These are phyloP conservation scores for Dioscorea alata DNA, from an alignment of 106 monocot species.

Conservation along the genomic window DNA sequence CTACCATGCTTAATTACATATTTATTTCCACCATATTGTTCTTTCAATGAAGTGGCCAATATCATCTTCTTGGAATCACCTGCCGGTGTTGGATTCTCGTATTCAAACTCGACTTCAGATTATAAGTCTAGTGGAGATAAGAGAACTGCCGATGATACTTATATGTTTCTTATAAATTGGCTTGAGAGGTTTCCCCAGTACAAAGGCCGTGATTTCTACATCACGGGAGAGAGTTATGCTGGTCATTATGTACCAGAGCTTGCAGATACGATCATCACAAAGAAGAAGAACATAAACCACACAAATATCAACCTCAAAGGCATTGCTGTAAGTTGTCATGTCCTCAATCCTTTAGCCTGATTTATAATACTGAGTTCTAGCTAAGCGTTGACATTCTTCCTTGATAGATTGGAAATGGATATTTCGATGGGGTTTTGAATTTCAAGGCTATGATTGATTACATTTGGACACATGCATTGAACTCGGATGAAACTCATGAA, in stretches of 20 bases:
- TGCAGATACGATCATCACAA: conserved; percentile 11
- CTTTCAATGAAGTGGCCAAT: conserved; percentile 26
- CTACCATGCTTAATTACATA: too few relatives aligned
- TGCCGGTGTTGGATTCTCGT: conserved; percentile 31
- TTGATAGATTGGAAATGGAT: conserved; percentile 46
- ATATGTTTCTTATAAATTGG: conserved; percentile 29
- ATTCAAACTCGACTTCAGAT: conserved; percentile 27
- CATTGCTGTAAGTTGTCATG: conserved; percentile 16
- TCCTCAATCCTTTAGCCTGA: too few relatives aligned
- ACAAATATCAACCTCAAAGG: conserved; percentile 29
- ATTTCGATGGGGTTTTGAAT: conserved; percentile 9
- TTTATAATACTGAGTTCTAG: too few relatives aligned
- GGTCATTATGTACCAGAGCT: conserved; percentile 37
- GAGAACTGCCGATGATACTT: conserved; percentile 21
- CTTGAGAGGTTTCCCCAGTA: conserved; percentile 35
- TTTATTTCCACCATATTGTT: too few relatives aligned
- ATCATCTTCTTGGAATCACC: conserved; percentile 36
- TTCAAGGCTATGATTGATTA: conserved; percentile 3
- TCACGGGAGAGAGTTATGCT: conserved; percentile 28
- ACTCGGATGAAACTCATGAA: conserved; percentile 25
- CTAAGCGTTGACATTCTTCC: not conserved
- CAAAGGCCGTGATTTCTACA: conserved; percentile 23
- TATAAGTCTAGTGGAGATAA: conserved; percentile 14
- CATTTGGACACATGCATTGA: conserved; percentile 38
- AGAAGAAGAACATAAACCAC: conserved; percentile 8